Evolutionary conservation across 2,329 filamentous ascomycete species (phyloP).

Genomic region (Coccinonectria pachysandricola): DNA sequence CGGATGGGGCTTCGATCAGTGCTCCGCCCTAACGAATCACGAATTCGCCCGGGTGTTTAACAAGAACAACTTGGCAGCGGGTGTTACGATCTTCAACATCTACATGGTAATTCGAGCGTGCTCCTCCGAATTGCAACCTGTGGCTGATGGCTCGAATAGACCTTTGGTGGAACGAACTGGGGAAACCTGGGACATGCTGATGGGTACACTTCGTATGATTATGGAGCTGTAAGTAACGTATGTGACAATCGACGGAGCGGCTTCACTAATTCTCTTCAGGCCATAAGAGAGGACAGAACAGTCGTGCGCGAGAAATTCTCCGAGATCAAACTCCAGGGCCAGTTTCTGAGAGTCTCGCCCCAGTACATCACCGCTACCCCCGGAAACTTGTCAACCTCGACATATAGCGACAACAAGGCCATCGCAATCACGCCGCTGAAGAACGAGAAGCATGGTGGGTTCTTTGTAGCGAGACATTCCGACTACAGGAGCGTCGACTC

Average conservation of each 20-base stretch:
- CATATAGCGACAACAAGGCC: conserved; percentile 39
- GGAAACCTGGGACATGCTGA: conserved; percentile 64
- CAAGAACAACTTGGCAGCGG: conserved; percentile 61
- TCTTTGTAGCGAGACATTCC: conserved; percentile 58
- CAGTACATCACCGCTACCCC: conserved; percentile 54
- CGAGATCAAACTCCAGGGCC: conserved; percentile 65
- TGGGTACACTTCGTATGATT: conserved; percentile 50
- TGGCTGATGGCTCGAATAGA: too few species aligned
- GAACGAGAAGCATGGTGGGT: conserved; percentile 39
- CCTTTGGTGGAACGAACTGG: conserved; percentile 74
- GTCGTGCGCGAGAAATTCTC: conserved; percentile 67
- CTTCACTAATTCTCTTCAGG: too few species aligned
- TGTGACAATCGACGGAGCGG: background rate
- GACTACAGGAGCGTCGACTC: conserved; percentile 50
- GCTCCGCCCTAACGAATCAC: conserved; percentile 54
- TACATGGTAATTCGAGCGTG: conserved; percentile 67
- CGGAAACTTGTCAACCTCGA: conserved; percentile 36
- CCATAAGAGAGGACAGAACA: conserved; percentile 58
- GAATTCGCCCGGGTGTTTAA: conserved; percentile 72
- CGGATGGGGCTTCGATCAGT: conserved; percentile 58
- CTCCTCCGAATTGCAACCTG: too few species aligned
- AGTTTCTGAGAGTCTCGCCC: conserved; percentile 64
- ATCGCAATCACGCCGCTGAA: conserved; percentile 53
- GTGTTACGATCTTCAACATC: conserved; percentile 57
- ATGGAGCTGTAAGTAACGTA: conserved; percentile 29